Percentiles rank a stretch among this genome's conserved stretches.
Conservation (phyloP, 345 rosid species). For the Eucalyptus curtisii region DNA sequence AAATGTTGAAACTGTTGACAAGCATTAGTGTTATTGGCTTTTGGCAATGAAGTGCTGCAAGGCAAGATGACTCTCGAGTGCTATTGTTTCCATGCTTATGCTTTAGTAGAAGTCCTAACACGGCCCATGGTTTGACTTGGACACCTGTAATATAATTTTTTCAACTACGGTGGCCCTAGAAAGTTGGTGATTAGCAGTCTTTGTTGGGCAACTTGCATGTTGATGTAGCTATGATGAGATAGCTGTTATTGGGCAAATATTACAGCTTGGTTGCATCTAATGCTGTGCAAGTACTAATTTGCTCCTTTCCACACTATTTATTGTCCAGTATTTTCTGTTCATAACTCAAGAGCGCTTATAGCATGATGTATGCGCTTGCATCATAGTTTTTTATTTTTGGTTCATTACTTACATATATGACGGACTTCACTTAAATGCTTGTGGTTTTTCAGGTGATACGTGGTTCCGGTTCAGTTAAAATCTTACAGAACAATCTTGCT, state of each 20-base stretch:
- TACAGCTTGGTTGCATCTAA: neutral
- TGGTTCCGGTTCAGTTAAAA: conserved; percentile 60
- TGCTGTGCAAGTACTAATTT: neutral
- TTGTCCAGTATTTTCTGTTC: neutral
- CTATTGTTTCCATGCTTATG: neutral
- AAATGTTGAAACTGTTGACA: neutral
- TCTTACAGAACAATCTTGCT: conserved; percentile 65
- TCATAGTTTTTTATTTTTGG: neutral
- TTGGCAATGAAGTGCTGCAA: neutral
- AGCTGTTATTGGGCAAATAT: neutral
- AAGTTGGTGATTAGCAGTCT: neutral
- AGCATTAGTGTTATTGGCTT: neutral
- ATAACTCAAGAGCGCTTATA: neutral
- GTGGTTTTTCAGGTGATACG: conserved; percentile 36
- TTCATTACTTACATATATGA: neutral
- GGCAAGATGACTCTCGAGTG: neutral
- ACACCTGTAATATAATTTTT: neutral
- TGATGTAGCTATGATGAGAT: neutral
- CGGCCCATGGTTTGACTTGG: neutral
- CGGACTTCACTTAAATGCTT: neutral
- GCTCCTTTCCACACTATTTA: neutral
- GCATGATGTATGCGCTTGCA: neutral
- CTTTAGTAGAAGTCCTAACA: neutral
- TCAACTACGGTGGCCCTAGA: neutral
- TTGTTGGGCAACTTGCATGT: neutral